A percentile compares a stretch with the other conserved stretches of the same genome.
phyloP scores from a whole-genome alignment of 257 asterid genomes.

The Nicotiana obtusifolia region DNA sequence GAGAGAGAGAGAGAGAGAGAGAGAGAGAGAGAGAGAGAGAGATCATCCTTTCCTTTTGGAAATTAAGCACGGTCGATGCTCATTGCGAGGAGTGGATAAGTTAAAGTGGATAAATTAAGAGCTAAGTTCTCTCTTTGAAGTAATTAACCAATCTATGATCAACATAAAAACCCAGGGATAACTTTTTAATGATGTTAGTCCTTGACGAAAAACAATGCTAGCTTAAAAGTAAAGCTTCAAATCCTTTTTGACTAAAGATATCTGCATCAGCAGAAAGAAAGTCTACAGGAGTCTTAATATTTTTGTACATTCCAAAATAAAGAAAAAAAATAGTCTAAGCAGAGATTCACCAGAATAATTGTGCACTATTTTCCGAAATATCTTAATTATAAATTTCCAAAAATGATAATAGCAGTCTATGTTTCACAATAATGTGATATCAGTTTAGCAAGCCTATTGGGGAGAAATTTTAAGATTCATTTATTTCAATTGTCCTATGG shows the following conservation, averaged over 20 bases:
- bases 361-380: background rate
- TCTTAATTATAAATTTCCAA: background rate
- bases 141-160: background rate
- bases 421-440: slow-evolving; percentile 4
- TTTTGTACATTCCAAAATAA: background rate
- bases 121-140: background rate
- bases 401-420: background rate
- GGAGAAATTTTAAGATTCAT: background rate
- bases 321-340: too few relatives aligned
- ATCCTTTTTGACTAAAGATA: background rate
- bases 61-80: background rate
- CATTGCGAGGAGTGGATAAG: background rate
- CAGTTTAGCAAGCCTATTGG: background rate
- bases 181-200: background rate
- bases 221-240: background rate
- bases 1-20: background rate
- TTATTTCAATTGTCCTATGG: background rate
- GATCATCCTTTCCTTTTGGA: background rate
- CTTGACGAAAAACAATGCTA: background rate
- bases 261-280: background rate
- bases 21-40: background rate
- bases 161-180: background rate
- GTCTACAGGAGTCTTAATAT: background rate
- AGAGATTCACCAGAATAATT: background rate
- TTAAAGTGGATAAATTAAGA: background rate